Conservation (phyloP, 345 rosid genomes). For the Diplotaxis tenuifolia region DNA sequence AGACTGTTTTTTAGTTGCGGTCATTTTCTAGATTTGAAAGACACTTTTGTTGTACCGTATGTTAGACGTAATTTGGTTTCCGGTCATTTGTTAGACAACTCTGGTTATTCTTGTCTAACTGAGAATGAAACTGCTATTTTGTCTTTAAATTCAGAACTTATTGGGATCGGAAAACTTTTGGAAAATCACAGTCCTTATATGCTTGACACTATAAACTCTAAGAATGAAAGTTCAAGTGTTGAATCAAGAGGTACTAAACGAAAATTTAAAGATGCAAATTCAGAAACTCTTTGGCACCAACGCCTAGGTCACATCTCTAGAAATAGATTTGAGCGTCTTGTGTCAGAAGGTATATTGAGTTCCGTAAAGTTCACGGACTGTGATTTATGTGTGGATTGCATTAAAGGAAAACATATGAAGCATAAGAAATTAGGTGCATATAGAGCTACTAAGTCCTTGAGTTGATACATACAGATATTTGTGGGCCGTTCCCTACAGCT, state of each 20-base stretch:
- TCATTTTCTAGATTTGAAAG: constrained; percentile 1
- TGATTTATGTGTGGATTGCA: neutral
- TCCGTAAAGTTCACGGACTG: neutral
- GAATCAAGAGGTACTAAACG: neutral
- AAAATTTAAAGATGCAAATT: neutral
- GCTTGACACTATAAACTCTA: neutral
- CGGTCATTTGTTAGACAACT: neutral
- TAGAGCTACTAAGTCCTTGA: neutral
- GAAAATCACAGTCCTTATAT: neutral
- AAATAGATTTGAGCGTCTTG: neutral
- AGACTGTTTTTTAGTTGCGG: too few relatives aligned
- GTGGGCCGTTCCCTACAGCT: neutral
- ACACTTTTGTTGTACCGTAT: neutral
- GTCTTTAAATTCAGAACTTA: neutral
- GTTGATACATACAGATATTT: neutral
- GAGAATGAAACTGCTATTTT: neutral
- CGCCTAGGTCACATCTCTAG: neutral
- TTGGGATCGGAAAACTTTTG: neutral
- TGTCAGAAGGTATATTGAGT: neutral
- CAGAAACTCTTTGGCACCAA: neutral
- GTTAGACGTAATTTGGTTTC: neutral
- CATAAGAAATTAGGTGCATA: neutral
- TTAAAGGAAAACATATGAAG: neutral
- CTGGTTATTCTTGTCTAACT: neutral
- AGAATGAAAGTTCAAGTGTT: neutral